A percentile compares a stretch with the other conserved stretches of the same genome.
Conservation (phyloP, 371 early-diverging fungal species). For the Mucor racemosus region DNA sequence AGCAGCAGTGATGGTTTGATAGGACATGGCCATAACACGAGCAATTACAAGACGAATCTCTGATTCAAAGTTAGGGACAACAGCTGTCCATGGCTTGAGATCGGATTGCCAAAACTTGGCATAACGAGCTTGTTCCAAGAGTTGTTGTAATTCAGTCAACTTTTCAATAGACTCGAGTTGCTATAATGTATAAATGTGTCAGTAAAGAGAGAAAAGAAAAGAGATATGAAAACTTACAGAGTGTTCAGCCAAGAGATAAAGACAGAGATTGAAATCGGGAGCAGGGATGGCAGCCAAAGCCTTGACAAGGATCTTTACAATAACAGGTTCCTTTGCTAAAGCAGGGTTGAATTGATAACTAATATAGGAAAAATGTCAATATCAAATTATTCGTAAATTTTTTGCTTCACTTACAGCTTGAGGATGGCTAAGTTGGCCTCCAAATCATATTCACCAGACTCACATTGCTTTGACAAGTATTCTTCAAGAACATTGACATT, state of each 20-base stretch:
- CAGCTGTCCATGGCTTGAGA: constrained; percentile 62
- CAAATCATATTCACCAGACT: constrained; percentile 79
- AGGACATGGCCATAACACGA: constrained; percentile 74
- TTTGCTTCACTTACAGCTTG: constrained; percentile 70
- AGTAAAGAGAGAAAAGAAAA: too few relatives aligned
- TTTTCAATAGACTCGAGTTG: constrained; percentile 62
- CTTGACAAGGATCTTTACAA: constrained; percentile 79
- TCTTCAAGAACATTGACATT: constrained; percentile 82
- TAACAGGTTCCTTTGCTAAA: constrained; percentile 70
- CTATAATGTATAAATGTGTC: constrained; percentile 14
- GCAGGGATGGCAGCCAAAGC: constrained; percentile 85
- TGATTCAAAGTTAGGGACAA: constrained; percentile 75
- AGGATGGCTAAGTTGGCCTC: constrained; percentile 90
- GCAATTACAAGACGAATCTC: constrained; percentile 79
- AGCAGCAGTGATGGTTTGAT: constrained; percentile 73
- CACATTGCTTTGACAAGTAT: constrained; percentile 82
- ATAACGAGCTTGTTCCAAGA: constrained; percentile 81
- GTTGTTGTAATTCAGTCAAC: constrained; percentile 76
- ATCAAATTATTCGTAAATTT: not conserved
- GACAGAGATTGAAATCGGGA: constrained; percentile 88
- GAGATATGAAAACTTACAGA: constrained; percentile 44
- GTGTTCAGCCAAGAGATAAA: constrained; percentile 82
- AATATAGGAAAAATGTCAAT: not conserved
- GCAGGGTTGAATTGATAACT: constrained; percentile 90
- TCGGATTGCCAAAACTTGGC: constrained; percentile 79